These are phyloP conservation scores for Bauhinia variegata DNA, from an alignment of 306 rosid genomes.

Conservation along the genomic window DNA sequence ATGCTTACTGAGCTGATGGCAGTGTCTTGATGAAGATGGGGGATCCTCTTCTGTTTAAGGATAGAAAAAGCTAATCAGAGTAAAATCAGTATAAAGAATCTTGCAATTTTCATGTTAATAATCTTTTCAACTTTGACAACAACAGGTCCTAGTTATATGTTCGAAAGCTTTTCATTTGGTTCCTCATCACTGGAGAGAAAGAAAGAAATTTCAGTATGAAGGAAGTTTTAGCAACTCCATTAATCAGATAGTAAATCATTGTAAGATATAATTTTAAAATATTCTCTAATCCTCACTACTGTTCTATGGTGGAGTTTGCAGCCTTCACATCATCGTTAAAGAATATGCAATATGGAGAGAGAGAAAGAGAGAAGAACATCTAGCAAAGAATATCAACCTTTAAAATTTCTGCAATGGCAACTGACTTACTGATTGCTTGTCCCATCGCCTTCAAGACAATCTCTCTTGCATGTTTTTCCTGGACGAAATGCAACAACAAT, in stretches of 20 bases:
- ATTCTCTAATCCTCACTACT: too few relatives aligned
- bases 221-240: too few relatives aligned
- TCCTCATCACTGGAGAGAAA: neutral
- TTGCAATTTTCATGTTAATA: neutral
- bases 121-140: neutral
- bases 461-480: constrained; percentile 85
- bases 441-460: constrained; percentile 99
- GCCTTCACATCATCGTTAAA: neutral
- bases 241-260: too few relatives aligned
- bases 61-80: constrained; percentile 20
- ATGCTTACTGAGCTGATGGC: constrained; percentile 92
- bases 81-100: constrained; percentile 20
- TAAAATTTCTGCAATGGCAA: constrained; percentile 87
- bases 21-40: constrained; percentile 79
- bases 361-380: too few relatives aligned
- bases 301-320: too few relatives aligned
- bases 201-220: too few relatives aligned
- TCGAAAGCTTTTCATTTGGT: neutral
- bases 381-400: constrained; percentile 60
- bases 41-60: constrained; percentile 72
- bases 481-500: constrained; percentile 31
- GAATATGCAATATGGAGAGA: neutral
- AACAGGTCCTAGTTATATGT: constrained; percentile 2
- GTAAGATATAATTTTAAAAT: too few relatives aligned
- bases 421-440: constrained; percentile 97